Evolutionary conservation across 2,329 filamentous ascomycete genomes (phyloP).

Genomic region (Amesomyces nigricolor): DNA sequence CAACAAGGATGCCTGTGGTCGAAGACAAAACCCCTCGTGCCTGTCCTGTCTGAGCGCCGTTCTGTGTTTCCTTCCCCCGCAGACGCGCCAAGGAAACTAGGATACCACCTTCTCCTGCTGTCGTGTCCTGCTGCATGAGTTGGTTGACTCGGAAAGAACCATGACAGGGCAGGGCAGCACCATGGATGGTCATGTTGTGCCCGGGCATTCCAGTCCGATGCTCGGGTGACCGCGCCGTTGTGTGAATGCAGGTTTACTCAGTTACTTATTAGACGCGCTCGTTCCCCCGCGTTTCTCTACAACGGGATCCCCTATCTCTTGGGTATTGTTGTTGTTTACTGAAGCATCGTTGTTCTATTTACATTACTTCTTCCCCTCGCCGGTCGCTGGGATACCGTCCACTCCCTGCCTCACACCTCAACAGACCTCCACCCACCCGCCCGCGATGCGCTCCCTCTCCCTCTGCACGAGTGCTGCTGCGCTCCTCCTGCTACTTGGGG

Average conservation of each 20-base stretch:
- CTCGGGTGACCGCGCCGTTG: background rate
- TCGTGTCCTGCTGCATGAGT: background rate
- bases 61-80: constrained; percentile 7
- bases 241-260: background rate
- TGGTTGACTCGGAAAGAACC: no score
- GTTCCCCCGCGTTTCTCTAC: no score
- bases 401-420: no score
- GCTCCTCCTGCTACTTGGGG: constrained; percentile 16
- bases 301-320: no score
- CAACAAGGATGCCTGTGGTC: background rate
- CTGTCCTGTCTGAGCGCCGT: background rate
- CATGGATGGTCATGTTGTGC: background rate
- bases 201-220: background rate
- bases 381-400: no score
- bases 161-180: no score
- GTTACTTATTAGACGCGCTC: no score
- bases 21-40: constrained; percentile 3
- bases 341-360: background rate
- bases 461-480: background rate
- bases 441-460: constrained; percentile 13
- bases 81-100: background rate
- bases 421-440: background rate
- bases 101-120: no score
- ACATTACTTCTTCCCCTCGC: background rate
- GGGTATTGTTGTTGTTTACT: no score